Percentiles rank a stretch among this genome's conserved stretches.
phyloP scores from a whole-genome alignment of 306 rosid species.

The Pyrus pyrifolia region DNA sequence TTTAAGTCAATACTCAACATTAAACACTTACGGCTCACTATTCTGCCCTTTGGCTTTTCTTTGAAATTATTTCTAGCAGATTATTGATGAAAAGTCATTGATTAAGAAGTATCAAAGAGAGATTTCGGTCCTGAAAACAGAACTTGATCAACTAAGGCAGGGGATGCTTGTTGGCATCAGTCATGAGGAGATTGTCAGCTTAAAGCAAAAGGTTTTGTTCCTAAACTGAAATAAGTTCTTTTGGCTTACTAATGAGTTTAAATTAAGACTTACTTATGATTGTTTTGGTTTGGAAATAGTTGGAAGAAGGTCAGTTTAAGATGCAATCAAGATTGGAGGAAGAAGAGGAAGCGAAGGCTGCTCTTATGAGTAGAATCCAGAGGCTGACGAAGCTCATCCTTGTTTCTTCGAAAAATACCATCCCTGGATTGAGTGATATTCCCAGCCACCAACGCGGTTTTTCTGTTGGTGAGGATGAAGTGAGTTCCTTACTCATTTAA shows the following conservation, averaged over 20 bases:
- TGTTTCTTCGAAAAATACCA: slow-evolving; percentile 86
- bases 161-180: slow-evolving; percentile 81
- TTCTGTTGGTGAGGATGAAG: slow-evolving; percentile 83
- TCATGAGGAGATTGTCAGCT: slow-evolving; percentile 83
- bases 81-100: slow-evolving; percentile 93
- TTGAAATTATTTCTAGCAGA: slow-evolving; percentile 45
- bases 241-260: slow-evolving; percentile 8
- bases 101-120: slow-evolving; percentile 96
- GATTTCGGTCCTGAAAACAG: slow-evolving; percentile 81
- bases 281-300: slow-evolving; percentile 34
- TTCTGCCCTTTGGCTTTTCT: not conserved
- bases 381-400: slow-evolving; percentile 96
- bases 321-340: slow-evolving; percentile 99
- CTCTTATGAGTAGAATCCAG: slow-evolving; percentile 99
- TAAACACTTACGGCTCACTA: not conserved
- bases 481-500: slow-evolving; percentile 35
- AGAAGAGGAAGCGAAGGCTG: slow-evolving; percentile 99
- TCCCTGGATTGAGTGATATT: slow-evolving; percentile 78
- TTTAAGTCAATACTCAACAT: slow-evolving; percentile 7
- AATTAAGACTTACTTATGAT: slow-evolving; percentile 10
- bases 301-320: slow-evolving; percentile 98
- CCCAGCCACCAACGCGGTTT: slow-evolving; percentile 69
- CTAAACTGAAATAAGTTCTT: slow-evolving; percentile 7
- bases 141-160: slow-evolving; percentile 86
- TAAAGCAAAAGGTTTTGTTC: slow-evolving; percentile 72